Conservation (phyloP, 768 basidiomycete genomes). For the Lactarius tabidus region DNA sequence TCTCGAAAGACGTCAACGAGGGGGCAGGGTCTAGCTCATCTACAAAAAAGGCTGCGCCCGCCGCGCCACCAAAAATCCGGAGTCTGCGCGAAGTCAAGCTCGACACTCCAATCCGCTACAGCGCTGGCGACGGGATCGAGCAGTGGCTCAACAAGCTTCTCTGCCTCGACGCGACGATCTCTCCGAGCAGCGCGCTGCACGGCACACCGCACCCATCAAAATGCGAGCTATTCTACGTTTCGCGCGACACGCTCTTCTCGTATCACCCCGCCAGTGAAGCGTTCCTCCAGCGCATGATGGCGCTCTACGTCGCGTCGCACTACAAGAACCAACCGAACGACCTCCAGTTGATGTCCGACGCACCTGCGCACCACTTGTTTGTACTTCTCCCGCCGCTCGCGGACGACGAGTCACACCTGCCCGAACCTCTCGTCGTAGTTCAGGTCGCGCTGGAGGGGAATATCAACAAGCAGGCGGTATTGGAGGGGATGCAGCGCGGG, state of each 20-base stretch:
- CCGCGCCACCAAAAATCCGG: constrained; percentile 62
- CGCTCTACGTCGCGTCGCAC: constrained; percentile 93
- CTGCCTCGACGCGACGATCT: constrained; percentile 82
- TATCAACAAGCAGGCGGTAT: constrained; percentile 77
- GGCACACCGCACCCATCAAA: constrained; percentile 94
- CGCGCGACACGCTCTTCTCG: constrained; percentile 93
- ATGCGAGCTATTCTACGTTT: constrained; percentile 95
- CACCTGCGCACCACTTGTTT: constrained; percentile 95
- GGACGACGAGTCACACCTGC: constrained; percentile 85
- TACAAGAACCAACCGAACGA: constrained; percentile 99
- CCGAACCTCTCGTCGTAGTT: constrained; percentile 92
- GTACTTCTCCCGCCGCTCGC: constrained; percentile 91
- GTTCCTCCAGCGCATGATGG: constrained; percentile 98
- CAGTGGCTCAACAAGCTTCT: constrained; percentile 89
- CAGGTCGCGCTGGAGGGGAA: constrained; percentile 96
- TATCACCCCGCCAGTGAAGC: constrained; percentile 97
- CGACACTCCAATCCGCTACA: constrained; percentile 92
- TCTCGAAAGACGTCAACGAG: constrained; percentile 57
- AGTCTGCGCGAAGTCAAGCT: constrained; percentile 91
- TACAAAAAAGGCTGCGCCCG: constrained; percentile 48
- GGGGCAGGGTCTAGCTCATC: constrained; percentile 42
- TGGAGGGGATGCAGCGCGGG: constrained; percentile 83
- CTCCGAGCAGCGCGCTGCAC: constrained; percentile 48
- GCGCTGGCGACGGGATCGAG: constrained; percentile 82
- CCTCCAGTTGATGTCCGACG: constrained; percentile 94